Base-by-base conservation (phyloP, 768 basidiomycete genomes). In the Xerocomus spinulosus region DNA sequence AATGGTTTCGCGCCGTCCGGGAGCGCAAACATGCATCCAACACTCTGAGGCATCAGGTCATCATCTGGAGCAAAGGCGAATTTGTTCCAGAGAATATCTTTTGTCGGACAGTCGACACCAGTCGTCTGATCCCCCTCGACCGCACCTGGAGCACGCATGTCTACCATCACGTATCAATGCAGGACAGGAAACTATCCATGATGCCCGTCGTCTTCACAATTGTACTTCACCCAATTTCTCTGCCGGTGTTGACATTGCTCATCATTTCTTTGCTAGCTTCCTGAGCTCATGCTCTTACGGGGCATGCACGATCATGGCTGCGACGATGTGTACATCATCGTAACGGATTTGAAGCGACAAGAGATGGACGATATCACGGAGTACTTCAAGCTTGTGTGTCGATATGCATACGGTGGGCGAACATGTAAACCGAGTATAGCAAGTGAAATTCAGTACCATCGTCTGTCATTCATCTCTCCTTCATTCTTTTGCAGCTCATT, bases 91-190 rank as follows among this genome's bases (percentile, higher is more conserved):
- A 88, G 62, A 86, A 88, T 62, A 76, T 88, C 50, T 88, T 88
- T 58, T 84, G 82, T 59, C 77, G 85, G 46, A 88, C 86, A 3
- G 80, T 88, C 49, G 86, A 88, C 63, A 87, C 86, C 0, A 80
- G 82, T 36, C 80, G 86, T 32, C 67, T 88, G 60, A 87, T 88
- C 49, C 86, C 86, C 35, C 79, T 88, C 56, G 85, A 87, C 73
- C 76, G 86, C 50, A 85, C 85, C 15, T 88, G 86, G 86, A 84
- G 82, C 25, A 88, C 85, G 8, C 83, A 87, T 65, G 82, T 88
- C 33, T 87, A 82, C 59, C 84, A 87, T 62, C 86, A 88, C 51
- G 75, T 79, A 51, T 82, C 84, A 4, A 84, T 87, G 78, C 76
- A 80, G 51, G 84, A 86, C 56, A 74, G 82, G 45, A 83, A 81